Base-by-base conservation (phyloP, 176 grass and related monocot species). In the Lolium multiflorum region DNA sequence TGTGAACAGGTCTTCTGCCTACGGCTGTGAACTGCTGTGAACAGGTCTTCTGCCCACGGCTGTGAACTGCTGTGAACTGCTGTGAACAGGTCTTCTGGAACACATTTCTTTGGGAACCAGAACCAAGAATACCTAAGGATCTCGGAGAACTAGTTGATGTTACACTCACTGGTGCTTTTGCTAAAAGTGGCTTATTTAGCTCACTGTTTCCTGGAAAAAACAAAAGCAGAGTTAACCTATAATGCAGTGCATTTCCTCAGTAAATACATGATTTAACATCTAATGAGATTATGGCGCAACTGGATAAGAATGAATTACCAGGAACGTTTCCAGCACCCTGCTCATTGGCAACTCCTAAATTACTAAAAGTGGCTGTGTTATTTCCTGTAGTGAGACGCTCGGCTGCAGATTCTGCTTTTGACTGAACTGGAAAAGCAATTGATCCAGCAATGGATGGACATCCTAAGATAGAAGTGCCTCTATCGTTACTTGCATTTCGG, bases 401-500 rank as follows among this genome's bases (percentile, higher is more conserved):
- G 76, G 51, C 69, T 85, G 63, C 58, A 50, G 61, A 78, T 82
- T 99, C 84, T 57, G 59, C 13, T 86, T 91, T 96, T 57, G 80
- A 86, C 75, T 74, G 54, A 91, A 59, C 73, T 22, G 89, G 57
- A 61, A 25, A 68, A 91, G 79, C 76, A 78, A 75, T 25, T 64
- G 83, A 81, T 64, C 78, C 56, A 59, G 82, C 81, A 77, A 66
- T 49, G 13, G 92, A 91, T 20, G 92, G 82, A 52, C 52, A 41
- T 50, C 87, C 94, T 74, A 91, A 88, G 77, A 96, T 86, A 86
- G 87, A 89, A 87, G 84, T 76, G 58, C 80, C 60, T 86, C 90
- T 91, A 78, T 83, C 90, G 64, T 84, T 93, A 41, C 81, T 63
- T 46, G 77, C 31, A 83, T 59, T 86, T 67, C 25, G 85, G 41